Evolutionary conservation across 306 rosid species (phyloP).

Genomic region (Morella rubra): DNA sequence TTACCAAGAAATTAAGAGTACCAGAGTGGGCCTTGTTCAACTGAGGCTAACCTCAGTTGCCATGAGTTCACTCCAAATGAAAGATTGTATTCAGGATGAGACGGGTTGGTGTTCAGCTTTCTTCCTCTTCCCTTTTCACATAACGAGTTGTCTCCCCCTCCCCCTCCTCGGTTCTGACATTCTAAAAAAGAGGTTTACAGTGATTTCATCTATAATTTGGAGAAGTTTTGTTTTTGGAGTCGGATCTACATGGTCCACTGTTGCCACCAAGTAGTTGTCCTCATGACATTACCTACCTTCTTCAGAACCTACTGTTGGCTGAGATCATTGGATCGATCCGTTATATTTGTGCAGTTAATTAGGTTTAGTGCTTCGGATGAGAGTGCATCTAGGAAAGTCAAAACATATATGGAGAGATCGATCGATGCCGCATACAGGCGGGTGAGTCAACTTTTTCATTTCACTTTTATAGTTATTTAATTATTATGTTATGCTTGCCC

Average conservation of each 20-base stretch:
- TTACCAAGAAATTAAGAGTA: too few relatives aligned
- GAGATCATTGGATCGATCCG: neutral
- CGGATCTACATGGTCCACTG: neutral
- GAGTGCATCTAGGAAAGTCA: constrained; percentile 32
- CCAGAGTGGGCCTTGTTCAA: too few relatives aligned
- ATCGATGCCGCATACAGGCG: constrained; percentile 42
- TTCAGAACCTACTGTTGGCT: neutral
- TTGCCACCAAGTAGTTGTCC: neutral
- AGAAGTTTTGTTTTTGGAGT: neutral
- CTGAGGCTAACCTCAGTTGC: neutral
- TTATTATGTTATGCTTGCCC: neutral
- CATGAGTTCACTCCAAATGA: neutral
- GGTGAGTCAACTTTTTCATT: constrained; percentile 29
- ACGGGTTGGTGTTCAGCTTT: neutral
- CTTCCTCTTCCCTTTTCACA: neutral
- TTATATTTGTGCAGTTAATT: constrained; percentile 33
- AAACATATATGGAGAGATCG: constrained; percentile 47
- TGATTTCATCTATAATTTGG: neutral
- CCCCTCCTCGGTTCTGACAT: neutral
- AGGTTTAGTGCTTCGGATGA: constrained; percentile 29
- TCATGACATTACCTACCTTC: neutral
- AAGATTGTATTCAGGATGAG: neutral
- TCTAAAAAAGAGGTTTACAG: neutral
- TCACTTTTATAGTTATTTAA: neutral
- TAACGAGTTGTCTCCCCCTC: neutral